These are phyloP conservation scores for Pichia paraexigua DNA, from an alignment of 805 yeast species.

Conservation along the genomic window DNA sequence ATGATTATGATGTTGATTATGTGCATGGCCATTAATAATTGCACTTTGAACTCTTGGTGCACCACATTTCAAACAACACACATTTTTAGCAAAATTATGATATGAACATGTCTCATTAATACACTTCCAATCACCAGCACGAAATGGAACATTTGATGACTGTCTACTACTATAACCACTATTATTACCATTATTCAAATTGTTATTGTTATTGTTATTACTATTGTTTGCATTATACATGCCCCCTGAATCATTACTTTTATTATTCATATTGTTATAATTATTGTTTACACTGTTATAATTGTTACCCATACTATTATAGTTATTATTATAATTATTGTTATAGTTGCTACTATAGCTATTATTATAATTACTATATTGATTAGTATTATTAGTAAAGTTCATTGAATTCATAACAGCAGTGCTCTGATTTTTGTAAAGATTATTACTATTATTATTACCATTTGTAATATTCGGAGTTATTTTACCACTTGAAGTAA, in stretches of 20 bases:
- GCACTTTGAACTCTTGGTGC: slow-evolving; percentile 46
- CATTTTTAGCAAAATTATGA: slow-evolving; percentile 88
- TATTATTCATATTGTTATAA: slow-evolving; percentile 7
- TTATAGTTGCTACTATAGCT: slow-evolving; percentile 2
- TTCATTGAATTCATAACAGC: slow-evolving; percentile 6
- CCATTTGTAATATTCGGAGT: slow-evolving; percentile 10
- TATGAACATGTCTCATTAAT: slow-evolving; percentile 68
- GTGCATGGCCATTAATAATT: slow-evolving; percentile 25
- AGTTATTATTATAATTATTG: slow-evolving; percentile 4
- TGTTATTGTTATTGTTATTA: slow-evolving; percentile 11
- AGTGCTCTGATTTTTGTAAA: slow-evolving; percentile 4
- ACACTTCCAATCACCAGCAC: slow-evolving; percentile 98
- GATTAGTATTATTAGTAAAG: slow-evolving; percentile 10
- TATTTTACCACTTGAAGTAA: slow-evolving; percentile 11
- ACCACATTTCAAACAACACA: slow-evolving; percentile 83
- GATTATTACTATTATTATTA: slow-evolving; percentile 3
- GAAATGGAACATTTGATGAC: slow-evolving; percentile 65
- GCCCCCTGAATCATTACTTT: background rate
- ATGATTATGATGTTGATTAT: slow-evolving; percentile 17
- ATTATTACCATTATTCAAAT: slow-evolving; percentile 13
- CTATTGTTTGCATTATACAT: slow-evolving; percentile 5
- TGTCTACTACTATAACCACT: slow-evolving; percentile 18
- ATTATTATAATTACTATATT: slow-evolving; percentile 13
- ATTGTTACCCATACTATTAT: slow-evolving; percentile 7
- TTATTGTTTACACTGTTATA: background rate